phyloP scores from a whole-genome alignment of 306 rosid genomes.

The Rosa lucieae region DNA sequence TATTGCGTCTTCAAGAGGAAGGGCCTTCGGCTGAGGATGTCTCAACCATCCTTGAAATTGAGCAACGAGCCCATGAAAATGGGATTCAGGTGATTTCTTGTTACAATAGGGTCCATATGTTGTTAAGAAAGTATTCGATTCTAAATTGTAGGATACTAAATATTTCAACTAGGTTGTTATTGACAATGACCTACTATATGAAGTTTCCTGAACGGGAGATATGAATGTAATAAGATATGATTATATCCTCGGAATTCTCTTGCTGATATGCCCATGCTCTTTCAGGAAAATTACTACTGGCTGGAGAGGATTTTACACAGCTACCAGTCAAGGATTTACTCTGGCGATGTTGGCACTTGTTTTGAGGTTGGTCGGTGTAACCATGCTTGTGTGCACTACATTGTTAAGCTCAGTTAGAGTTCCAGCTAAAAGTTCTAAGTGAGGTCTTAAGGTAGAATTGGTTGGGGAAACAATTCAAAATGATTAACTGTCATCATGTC shows the following conservation, averaged over 20 bases:
- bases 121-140: background rate
- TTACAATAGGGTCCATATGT: conserved; percentile 20
- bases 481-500: conserved; percentile 6
- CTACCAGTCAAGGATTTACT: conserved; percentile 88
- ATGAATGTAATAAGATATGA: conserved; percentile 28
- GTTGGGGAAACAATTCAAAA: background rate
- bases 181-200: conserved; percentile 16
- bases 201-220: conserved; percentile 27
- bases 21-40: conserved; percentile 88
- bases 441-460: background rate
- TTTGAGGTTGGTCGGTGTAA: conserved; percentile 64
- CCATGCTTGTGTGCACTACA: background rate
- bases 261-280: conserved; percentile 38
- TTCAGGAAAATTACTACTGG: conserved; percentile 95
- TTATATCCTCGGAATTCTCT: conserved; percentile 9
- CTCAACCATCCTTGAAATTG: conserved; percentile 83
- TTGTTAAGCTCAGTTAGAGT: background rate
- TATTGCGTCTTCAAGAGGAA: conserved; percentile 85
- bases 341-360: conserved; percentile 72
- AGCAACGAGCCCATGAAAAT: conserved; percentile 94
- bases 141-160: conserved; percentile 1
- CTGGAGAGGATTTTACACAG: conserved; percentile 89
- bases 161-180: conserved; percentile 17
- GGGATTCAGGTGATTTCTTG: conserved; percentile 78
- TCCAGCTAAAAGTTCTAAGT: background rate